Conservation (phyloP, 805 yeast genomes). For the Hemisphaericaspora nanyangensis region DNA sequence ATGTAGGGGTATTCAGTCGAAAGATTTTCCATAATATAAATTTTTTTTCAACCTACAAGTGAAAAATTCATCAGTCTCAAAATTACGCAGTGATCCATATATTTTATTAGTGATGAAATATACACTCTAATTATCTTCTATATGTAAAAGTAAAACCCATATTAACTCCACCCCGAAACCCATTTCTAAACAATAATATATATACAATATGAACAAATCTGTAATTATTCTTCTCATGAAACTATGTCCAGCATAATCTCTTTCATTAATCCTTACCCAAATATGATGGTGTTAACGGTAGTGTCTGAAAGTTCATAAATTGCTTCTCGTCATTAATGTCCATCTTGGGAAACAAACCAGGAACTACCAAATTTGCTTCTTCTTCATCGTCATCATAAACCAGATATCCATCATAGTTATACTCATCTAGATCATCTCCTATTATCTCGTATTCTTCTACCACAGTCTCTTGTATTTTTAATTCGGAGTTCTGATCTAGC, state of each 20-base stretch:
- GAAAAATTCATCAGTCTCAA: not conserved
- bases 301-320: conserved; percentile 21
- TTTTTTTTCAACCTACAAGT: not conserved
- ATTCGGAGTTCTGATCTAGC: not conserved
- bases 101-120: not conserved
- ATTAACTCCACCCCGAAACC: no score
- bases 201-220: no score
- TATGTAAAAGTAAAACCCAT: no score
- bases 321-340: conserved; percentile 18
- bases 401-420: not conserved
- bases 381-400: conserved; percentile 9
- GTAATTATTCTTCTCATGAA: no score
- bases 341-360: conserved; percentile 36
- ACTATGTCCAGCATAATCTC: conserved; percentile 1
- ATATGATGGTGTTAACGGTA: conserved; percentile 29
- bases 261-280: conserved; percentile 13
- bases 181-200: no score
- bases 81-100: not conserved
- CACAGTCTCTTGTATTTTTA: not conserved
- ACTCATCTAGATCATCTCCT: not conserved
- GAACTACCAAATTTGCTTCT: conserved; percentile 27
- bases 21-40: no score
- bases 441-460: not conserved
- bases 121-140: no score
- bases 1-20: no score